Evolutionary conservation across 495 filamentous ascomycete species (phyloP).

Genomic region (Talaromyces trachyspermus): DNA sequence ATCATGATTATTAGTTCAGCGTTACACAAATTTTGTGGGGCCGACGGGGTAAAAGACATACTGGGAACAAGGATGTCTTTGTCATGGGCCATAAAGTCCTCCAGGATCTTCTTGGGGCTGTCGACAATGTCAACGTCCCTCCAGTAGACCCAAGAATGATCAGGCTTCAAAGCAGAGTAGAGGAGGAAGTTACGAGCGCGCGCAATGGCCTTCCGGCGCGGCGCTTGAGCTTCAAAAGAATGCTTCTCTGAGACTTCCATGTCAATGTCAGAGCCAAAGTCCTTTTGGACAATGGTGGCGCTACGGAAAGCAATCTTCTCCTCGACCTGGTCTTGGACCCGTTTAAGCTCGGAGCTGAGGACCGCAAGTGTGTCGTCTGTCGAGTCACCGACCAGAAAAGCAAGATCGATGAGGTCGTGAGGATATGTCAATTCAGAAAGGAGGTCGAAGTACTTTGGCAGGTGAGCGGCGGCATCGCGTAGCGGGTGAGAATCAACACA

Average conservation of each 20-base stretch:
- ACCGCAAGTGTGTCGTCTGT: slow-evolving; percentile 82
- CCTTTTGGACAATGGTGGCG: slow-evolving; percentile 76
- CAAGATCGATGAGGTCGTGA: slow-evolving; percentile 90
- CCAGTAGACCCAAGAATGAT: slow-evolving; percentile 99
- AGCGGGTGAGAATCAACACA: slow-evolving; percentile 94
- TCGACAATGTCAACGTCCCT: slow-evolving; percentile 94
- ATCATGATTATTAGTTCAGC: background rate
- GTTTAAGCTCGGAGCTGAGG: slow-evolving; percentile 72
- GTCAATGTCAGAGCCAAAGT: slow-evolving; percentile 64
- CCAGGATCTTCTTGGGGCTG: slow-evolving; percentile 76
- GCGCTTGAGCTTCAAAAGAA: slow-evolving; percentile 79
- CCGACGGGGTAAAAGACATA: too few relatives aligned
- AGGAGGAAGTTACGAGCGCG: slow-evolving; percentile 89
- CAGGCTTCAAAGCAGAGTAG: slow-evolving; percentile 72
- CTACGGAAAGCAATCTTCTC: slow-evolving; percentile 70
- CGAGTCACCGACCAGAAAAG: slow-evolving; percentile 87
- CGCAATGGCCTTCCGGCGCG: slow-evolving; percentile 84
- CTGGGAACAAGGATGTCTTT: slow-evolving; percentile 91
- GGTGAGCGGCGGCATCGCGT: slow-evolving; percentile 74
- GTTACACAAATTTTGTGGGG: background rate
- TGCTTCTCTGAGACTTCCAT: slow-evolving; percentile 79
- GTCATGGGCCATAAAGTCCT: slow-evolving; percentile 93
- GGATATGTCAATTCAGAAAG: slow-evolving; percentile 86
- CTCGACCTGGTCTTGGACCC: slow-evolving; percentile 77
- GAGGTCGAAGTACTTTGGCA: slow-evolving; percentile 88